These are phyloP conservation scores for Boletus huronensis DNA, from an alignment of 768 basidiomycete genomes.

Conservation along the genomic window DNA sequence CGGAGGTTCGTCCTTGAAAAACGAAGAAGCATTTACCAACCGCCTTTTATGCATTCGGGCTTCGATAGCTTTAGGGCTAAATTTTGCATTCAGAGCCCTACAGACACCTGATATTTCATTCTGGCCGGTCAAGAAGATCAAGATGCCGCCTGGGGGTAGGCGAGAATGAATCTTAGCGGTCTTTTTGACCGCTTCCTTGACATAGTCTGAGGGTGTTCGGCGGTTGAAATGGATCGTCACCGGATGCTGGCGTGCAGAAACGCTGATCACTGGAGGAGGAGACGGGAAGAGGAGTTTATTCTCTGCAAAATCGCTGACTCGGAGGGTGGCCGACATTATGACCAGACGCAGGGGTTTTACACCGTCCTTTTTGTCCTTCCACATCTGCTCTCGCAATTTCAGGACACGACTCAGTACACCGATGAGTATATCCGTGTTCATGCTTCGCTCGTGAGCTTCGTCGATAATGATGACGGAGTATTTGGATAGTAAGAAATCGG, in stretches of 20 bases:
- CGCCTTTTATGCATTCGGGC: slow-evolving; percentile 42
- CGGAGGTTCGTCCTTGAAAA: slow-evolving; percentile 27
- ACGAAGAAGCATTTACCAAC: slow-evolving; percentile 22
- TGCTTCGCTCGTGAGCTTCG: slow-evolving; percentile 96
- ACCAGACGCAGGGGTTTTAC: slow-evolving; percentile 87
- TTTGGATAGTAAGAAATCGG: slow-evolving; percentile 88
- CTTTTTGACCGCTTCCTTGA: slow-evolving; percentile 88
- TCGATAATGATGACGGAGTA: slow-evolving; percentile 97
- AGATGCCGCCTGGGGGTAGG: slow-evolving; percentile 87
- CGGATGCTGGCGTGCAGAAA: slow-evolving; percentile 89
- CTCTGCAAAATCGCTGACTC: slow-evolving; percentile 87
- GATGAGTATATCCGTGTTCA: slow-evolving; percentile 97
- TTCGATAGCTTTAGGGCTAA: slow-evolving; percentile 61
- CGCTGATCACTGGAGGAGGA: slow-evolving; percentile 88
- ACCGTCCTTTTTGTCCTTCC: slow-evolving; percentile 72
- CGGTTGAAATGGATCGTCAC: slow-evolving; percentile 94
- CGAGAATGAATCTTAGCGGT: slow-evolving; percentile 88
- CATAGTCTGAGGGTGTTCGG: slow-evolving; percentile 81
- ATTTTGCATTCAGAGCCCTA: slow-evolving; percentile 73
- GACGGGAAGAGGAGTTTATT: slow-evolving; percentile 77
- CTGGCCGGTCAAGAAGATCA: slow-evolving; percentile 94
- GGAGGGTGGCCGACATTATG: slow-evolving; percentile 98
- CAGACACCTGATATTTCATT: slow-evolving; percentile 90
- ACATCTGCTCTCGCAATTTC: slow-evolving; percentile 84
- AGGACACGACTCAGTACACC: slow-evolving; percentile 95